Base-by-base conservation (phyloP, 345 rosid species). In the Firmiana major region DNA sequence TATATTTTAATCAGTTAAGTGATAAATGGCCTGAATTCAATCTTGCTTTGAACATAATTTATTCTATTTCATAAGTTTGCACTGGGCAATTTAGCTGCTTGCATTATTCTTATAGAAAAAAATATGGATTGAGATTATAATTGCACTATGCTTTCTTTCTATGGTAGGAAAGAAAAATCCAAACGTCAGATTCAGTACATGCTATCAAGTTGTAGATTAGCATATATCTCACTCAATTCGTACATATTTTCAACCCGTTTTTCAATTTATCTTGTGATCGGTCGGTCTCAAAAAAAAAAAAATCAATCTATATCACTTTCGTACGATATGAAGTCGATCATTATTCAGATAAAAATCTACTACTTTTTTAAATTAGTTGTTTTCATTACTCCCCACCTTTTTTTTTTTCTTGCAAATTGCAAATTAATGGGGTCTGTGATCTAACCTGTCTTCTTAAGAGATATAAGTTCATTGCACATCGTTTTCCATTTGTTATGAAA, bases 401-500 rank as follows among this genome's bases (percentile, higher is more conserved):
- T 71, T 28, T 34, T 31, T 48, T 77, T 48, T 3, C 38, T 53
- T 40, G 17, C 24, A 57, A 74, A 76, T 38, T 69, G 75, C 16
- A 71, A 31, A 46, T 34, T 13, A 62, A 74, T 81, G 79, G 78
- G 79, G 72, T 76, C 55, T 76, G 82, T 78, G 80, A 31, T 64
- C 79, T 40, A 40, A 19, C 58, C 38, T 80, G 84, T 79, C 80
- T 71, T 76, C 76, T 77, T 13, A 43, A 64, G 12, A 53, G 55
- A 79, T 59, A 62, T 15, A 74, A 78, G 77, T 53, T 82, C 77
- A 63, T 48, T 34, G 51, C 73, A 78, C 84, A 76, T 75, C 63
- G 19, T 68, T 85, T 77, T 82, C 80, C 73, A 66, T 67, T 67
- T 10, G 68, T n/a, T n/a, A 42, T 43, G n/a, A 73, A 77, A 22